Base-by-base conservation (phyloP, 495 filamentous ascomycete species). In the Rusavskia elegans region DNA sequence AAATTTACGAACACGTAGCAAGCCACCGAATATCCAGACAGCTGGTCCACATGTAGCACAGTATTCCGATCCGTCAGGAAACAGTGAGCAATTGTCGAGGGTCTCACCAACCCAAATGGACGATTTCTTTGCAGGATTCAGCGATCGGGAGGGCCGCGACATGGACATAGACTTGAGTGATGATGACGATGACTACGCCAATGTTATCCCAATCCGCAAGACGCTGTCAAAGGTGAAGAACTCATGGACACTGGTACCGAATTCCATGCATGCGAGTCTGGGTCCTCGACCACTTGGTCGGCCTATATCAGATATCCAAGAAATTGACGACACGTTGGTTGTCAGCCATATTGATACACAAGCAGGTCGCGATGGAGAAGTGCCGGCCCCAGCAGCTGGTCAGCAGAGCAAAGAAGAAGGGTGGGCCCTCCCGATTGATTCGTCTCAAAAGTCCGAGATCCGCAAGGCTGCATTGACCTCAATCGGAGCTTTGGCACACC, bases 101-200 rank as follows among this genome's bases (percentile, higher is more conserved):
- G 23, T 6, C 23, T 46, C 44, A 36, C 86, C 85, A 2, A 78
- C 81, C 55, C 72, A 85, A 54, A 81, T 84, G 30, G 88, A 83
- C 59, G 89, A 84, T 62, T 69, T 94, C n/a, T 90, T 92, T 61
- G 85, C 85, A 20, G 86, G 85, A 1, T 90, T 93, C 55, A 78
- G 68, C 44, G 77, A 77, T 42, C 71, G 77, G 29, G 69, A 76
- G 45, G 54, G 49, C 6, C 56, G 58, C 20, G 61, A 64, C 2
- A 64, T 67, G n/a, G 66, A 65, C 14, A 68, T 72, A 50, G 65
- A 75, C 29, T 70, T 83, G 45, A 83, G 78, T 55, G 54, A 32
- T 36, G 79, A 32, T 36, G 79, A 82, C 57, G 73, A 71, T 7
- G 81, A 83, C 48, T 83, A 73, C 55, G 69, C 74, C 42, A 84